Evolutionary conservation across 1,139 yeast genomes (phyloP), one percentile per base, ranked within the genome.

Genomic region (Geotrichum australiense): DNA sequence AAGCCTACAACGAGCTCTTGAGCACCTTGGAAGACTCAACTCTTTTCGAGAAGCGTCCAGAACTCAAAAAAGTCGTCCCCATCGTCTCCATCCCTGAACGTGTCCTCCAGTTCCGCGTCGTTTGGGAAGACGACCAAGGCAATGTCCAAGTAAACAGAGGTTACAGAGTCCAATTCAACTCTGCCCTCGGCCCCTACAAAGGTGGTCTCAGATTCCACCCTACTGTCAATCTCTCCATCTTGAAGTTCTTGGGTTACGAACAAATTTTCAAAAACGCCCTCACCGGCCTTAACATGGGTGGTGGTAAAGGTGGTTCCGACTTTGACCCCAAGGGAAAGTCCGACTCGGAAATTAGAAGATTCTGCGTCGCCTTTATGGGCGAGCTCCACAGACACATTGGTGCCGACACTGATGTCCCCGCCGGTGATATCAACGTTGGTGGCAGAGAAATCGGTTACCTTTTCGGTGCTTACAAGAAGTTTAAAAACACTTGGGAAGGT

Each of bases 271-370:
- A 91, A 77, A 91, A 91, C 64, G 97, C 98, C 43, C 75, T 91
- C 61, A 91, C 98, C 57, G 97, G 97, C 59, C 76, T 89, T 59
- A 78, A 81, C 76, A 87, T 91, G 84, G 98, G 98, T 65, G 98
- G 98, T 74, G 98, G 96, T 71, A 91, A 91, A 69, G 98, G 98
- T 78, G 98, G 98, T 67, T 75, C 95, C 51, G 96, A 91, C 71
- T 91, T 91, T 69, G 86, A 89, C 71, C 96, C 96, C 59, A 89
- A 89, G 77, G 94, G 91, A 60, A 82, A 81, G 70, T 74, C 94
- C 46, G 94, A 89, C 67, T 66, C 71, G 57, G 98, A 91, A 73
- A 89, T 91, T 69, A 82, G 98, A 75, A 80, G 95, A 69, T 91
- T 91, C 78, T 89, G 97, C 74, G 78, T 76, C 60, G 76, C 96